Percentiles rank a stretch among this genome's conserved stretches.
These are phyloP conservation scores for Epithele typhae DNA, from an alignment of 768 basidiomycete species.

Conservation along the genomic window DNA sequence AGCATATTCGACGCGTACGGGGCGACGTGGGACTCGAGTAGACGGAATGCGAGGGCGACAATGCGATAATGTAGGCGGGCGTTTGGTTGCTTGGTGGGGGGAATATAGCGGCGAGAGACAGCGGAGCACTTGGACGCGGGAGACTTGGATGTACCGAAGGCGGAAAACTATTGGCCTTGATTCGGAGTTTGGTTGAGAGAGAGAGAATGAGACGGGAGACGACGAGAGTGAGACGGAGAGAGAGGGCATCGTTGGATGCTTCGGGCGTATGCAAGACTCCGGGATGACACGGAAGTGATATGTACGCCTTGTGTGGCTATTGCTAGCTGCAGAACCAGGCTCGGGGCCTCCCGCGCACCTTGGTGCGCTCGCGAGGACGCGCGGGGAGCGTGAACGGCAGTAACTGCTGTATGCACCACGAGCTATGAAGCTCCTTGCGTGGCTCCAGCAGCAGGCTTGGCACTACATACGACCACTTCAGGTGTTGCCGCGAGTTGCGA, in stretches of 20 bases:
- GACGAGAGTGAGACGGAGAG: not conserved
- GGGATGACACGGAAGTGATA: not conserved
- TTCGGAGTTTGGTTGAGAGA: constrained; percentile 8
- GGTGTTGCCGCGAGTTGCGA: no score
- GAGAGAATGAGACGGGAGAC: not conserved
- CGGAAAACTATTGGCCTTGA: constrained; percentile 16
- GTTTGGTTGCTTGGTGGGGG: no score
- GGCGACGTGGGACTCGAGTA: not conserved
- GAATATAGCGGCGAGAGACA: no score
- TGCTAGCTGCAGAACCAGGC: no score
- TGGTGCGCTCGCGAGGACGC: no score
- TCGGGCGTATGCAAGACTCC: constrained; percentile 4
- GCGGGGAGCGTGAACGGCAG: no score
- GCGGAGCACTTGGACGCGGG: no score
- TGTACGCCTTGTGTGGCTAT: no score
- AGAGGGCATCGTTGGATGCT: not conserved
- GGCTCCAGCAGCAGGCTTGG: not conserved
- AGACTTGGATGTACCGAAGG: constrained; percentile 7
- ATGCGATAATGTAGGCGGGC: not conserved
- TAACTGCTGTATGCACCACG: no score
- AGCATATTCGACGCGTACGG: constrained; percentile 9
- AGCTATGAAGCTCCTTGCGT: not conserved
- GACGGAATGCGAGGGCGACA: not conserved
- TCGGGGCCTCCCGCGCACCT: no score
- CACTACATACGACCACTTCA: not conserved